phyloP scores from a whole-genome alignment of 306 rosid species.

The Cucumis cinereus region DNA sequence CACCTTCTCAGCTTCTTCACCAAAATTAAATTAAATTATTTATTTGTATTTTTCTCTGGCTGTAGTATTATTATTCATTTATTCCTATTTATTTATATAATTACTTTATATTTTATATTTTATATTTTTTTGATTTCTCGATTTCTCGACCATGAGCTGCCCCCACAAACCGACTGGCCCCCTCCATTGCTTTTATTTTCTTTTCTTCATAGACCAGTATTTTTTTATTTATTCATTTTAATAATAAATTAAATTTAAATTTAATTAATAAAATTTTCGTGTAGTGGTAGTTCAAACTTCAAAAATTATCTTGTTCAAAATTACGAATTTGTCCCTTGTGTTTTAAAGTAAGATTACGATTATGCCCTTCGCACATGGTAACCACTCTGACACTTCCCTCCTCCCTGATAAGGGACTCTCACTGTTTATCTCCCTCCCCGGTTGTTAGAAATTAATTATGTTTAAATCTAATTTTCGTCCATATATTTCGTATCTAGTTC shows the following conservation, averaged over 20 bases:
- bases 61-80: constrained; percentile 7
- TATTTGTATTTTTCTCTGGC: constrained; percentile 20
- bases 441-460: too few relatives aligned
- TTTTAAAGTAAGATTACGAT: neutral
- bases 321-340: neutral
- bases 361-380: neutral
- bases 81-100: neutral
- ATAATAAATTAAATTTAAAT: too few relatives aligned
- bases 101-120: neutral
- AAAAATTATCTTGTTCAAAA: neutral
- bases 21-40: constrained; percentile 10
- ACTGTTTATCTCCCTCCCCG: too few relatives aligned
- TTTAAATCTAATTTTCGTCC: too few relatives aligned
- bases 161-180: constrained; percentile 31
- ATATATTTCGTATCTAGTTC: too few relatives aligned
- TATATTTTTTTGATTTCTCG: constrained; percentile 9
- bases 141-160: constrained; percentile 19
- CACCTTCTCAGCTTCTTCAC: constrained; percentile 34
- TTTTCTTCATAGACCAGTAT: constrained; percentile 2
- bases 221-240: neutral
- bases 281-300: neutral
- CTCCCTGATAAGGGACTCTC: too few relatives aligned
- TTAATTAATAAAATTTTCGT: neutral
- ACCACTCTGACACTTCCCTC: neutral
- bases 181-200: constrained; percentile 14